Evolutionary conservation across 2,329 filamentous ascomycete species (phyloP).

Genomic region (Sclerotinia subarctica): DNA sequence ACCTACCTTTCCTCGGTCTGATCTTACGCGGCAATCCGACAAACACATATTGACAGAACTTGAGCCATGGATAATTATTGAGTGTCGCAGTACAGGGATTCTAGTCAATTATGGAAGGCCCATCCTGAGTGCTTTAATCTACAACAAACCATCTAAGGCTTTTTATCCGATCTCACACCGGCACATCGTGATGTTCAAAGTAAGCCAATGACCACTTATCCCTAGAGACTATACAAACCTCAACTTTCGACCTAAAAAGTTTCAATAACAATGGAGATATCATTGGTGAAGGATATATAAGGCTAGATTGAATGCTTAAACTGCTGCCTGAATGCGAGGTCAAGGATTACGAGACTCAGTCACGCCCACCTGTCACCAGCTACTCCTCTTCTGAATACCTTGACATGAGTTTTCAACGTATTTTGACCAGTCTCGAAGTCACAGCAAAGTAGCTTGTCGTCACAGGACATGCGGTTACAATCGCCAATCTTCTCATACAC

Average conservation of each 20-base stretch:
- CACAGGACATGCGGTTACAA: constrained; percentile 19
- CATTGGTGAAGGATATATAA: constrained; percentile 4
- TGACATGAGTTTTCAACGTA: constrained; percentile 12
- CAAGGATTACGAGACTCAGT: constrained; percentile 14
- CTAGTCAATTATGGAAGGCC: constrained; percentile 9
- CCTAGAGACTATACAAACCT: neutral
- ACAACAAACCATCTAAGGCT: neutral
- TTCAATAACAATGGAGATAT: neutral
- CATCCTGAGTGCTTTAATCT: constrained; percentile 7
- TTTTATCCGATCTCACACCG: neutral
- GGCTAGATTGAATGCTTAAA: constrained; percentile 16
- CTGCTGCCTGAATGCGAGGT: constrained; percentile 21
- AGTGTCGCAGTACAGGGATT: constrained; percentile 14
- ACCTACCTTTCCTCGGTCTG: neutral
- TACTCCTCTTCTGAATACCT: constrained; percentile 7
- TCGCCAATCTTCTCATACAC: constrained; percentile 8
- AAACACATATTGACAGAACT: constrained; percentile 5
- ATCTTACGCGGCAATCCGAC: constrained; percentile 13
- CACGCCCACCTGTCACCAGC: constrained; percentile 18
- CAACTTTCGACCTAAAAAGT: constrained; percentile 6
- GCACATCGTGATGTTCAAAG: neutral
- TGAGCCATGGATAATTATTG: neutral
- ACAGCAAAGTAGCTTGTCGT: neutral
- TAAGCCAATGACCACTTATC: neutral
- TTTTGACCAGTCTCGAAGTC: constrained; percentile 19